These are phyloP conservation scores for Penicillium steckii DNA, from an alignment of 495 filamentous ascomycete genomes.

Conservation along the genomic window DNA sequence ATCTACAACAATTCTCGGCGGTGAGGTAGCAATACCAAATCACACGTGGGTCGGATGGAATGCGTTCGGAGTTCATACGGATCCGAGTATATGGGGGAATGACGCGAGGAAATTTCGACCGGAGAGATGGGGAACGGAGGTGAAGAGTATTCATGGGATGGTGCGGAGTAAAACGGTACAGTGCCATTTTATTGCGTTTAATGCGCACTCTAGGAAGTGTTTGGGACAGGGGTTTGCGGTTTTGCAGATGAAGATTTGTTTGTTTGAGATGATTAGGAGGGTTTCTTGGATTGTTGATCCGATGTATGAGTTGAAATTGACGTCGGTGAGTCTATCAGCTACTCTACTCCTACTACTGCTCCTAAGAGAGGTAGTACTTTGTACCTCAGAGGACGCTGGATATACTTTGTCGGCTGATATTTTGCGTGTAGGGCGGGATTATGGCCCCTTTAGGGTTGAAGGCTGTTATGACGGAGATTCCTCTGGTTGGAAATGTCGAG, in stretches of 20 bases:
- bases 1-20: slow-evolving; percentile 17
- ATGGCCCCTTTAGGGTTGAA: slow-evolving; percentile 13
- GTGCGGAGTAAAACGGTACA: slow-evolving; percentile 28
- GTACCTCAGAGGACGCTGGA: too few relatives aligned
- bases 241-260: slow-evolving; percentile 30
- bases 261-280: slow-evolving; percentile 31
- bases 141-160: slow-evolving; percentile 27
- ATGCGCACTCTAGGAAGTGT: slow-evolving; percentile 34
- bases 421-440: slow-evolving; percentile 11
- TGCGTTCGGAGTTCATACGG: slow-evolving; percentile 32
- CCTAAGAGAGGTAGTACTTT: too few relatives aligned
- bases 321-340: slow-evolving; percentile 37
- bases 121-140: slow-evolving; percentile 34
- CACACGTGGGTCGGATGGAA: slow-evolving; percentile 40
- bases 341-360: too few relatives aligned
- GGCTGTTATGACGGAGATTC: slow-evolving; percentile 3
- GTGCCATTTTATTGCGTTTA: slow-evolving; percentile 38
- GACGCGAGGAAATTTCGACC: slow-evolving; percentile 31
- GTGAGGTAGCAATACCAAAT: slow-evolving; percentile 24
- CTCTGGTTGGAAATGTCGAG: too few relatives aligned
- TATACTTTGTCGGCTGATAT: background rate
- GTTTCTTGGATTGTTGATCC: slow-evolving; percentile 31
- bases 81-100: slow-evolving; percentile 27
- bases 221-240: slow-evolving; percentile 37
- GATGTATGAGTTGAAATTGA: slow-evolving; percentile 31